These are phyloP conservation scores for Geotrichum candidum DNA, from an alignment of 1,139 yeast genomes.

Conservation along the genomic window DNA sequence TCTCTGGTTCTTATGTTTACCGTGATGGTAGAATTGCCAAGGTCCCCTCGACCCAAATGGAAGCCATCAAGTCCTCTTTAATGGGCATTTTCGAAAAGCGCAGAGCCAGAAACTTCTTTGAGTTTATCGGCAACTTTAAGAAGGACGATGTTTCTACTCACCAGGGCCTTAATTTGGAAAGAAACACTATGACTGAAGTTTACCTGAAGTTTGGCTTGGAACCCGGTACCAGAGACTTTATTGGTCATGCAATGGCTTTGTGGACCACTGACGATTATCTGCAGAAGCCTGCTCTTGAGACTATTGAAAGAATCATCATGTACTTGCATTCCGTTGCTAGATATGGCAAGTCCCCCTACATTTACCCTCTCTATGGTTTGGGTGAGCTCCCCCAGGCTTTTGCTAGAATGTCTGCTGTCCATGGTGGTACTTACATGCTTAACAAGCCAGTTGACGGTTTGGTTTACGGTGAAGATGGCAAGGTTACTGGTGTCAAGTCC, in stretches of 20 bases:
- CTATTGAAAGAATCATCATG: constrained; percentile 77
- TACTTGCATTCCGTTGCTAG: constrained; percentile 89
- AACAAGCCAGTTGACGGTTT: constrained; percentile 93
- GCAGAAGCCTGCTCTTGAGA: constrained; percentile 85
- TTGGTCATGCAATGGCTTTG: constrained; percentile 98
- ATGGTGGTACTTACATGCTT: constrained; percentile 98
- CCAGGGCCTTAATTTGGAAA: constrained; percentile 76
- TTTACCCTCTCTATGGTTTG: constrained; percentile 91
- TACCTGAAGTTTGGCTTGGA: constrained; percentile 88
- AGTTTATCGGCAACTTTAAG: constrained; percentile 75
- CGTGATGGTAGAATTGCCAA: constrained; percentile 87
- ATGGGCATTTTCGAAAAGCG: constrained; percentile 97
- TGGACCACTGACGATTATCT: constrained; percentile 92
- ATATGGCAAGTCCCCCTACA: constrained; percentile 93
- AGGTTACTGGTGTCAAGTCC: constrained; percentile 79
- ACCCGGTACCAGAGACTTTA: constrained; percentile 88
- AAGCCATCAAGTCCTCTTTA: constrained; percentile 84
- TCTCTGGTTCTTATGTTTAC: constrained; percentile 90
- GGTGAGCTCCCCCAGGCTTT: constrained; percentile 99
- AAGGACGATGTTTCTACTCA: constrained; percentile 78
- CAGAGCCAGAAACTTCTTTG: constrained; percentile 86
- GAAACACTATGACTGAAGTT: constrained; percentile 86
- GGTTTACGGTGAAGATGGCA: constrained; percentile 62
- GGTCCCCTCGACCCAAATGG: constrained; percentile 88
- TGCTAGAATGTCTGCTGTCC: constrained; percentile 92